Evolutionary conservation across 2,329 filamentous ascomycete genomes (phyloP), one percentile per base, ranked within the genome.

Genomic region (Penicillium sclerotiorum): DNA sequence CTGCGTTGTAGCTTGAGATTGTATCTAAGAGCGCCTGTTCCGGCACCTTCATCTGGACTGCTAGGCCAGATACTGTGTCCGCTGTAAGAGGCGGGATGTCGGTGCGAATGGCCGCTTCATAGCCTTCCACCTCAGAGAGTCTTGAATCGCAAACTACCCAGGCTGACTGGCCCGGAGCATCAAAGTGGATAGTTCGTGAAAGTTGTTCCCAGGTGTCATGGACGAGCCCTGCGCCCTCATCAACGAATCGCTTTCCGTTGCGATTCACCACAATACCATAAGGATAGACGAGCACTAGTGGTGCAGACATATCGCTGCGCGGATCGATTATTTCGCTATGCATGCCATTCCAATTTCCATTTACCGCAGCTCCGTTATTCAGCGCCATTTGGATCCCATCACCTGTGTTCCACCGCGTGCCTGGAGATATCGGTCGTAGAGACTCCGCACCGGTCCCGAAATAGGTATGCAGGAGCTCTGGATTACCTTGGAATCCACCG

Each of bases 1-100:
- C 41, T 44, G 23, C 23, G 41, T 44, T 44, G 41, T 44, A 44
- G 41, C 41, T 44, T 44, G 41, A 44, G 41, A 44, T 44, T 44
- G 41, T 44, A 23, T 44, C 41, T 44, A 44, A 23, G 41, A 44
- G 41, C 41, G 41, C 41, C 41, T 44, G 41, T 44, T 44, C 41
- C 41, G 41, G 41, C 41, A 44, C 41, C 41, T 23, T 23, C 23
- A 44, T 44, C 41, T 23, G 41, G 21, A 23, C 41, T 44, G 41
- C 41, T 23, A 44, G 41, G 41, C 41, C 41, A 44, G 41, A 44
- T 27, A 44, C 23, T 23, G 41, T 44, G 41, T 44, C 23, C 41
- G 41, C 41, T 23, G 41, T 44, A 21, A 44, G 17, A 21, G 41
- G 41, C 41, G 41, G 41, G 23, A 21, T 27, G 41, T 44, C 41